These are phyloP conservation scores for Echinosophora koreensis DNA, from an alignment of 306 rosid genomes.

Conservation along the genomic window DNA sequence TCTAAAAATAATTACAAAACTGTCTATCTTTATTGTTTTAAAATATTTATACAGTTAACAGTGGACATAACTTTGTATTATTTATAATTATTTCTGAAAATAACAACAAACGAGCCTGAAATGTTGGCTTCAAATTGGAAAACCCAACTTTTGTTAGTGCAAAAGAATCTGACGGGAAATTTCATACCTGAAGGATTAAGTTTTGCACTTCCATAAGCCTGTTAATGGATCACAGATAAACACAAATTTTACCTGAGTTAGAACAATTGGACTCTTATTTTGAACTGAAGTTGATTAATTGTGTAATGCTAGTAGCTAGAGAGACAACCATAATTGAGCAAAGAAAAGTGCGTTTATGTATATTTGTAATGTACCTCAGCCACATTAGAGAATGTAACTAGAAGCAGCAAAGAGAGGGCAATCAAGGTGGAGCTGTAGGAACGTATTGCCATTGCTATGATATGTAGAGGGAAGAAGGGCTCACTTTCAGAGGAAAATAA, in stretches of 20 bases:
- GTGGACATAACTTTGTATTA: too few species aligned
- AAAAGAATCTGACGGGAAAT: background rate
- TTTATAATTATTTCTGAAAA: too few species aligned
- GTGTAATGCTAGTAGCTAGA: background rate
- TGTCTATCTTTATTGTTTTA: too few species aligned
- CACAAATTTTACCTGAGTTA: conserved; percentile 3
- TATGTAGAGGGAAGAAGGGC: conserved; percentile 6
- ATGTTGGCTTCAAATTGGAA: too few species aligned
- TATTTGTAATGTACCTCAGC: conserved; percentile 59
- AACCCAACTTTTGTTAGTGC: background rate
- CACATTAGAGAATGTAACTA: conserved; percentile 63
- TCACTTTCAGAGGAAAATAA: background rate
- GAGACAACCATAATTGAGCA: background rate
- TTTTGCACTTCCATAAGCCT: conserved; percentile 58
- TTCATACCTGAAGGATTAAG: conserved; percentile 70
- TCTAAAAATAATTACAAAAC: too few species aligned
- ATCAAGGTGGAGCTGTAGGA: conserved; percentile 53
- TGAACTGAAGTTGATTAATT: background rate
- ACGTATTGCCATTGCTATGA: conserved; percentile 54
- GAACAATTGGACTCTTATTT: conserved; percentile 30
- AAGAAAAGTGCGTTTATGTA: background rate
- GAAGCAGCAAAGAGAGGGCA: conserved; percentile 63
- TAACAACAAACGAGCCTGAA: too few species aligned
- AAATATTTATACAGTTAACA: too few species aligned
- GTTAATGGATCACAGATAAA: conserved; percentile 5